Conservation (phyloP, 2,329 filamentous ascomycete genomes). For the Aureobasidium sp. region DNA sequence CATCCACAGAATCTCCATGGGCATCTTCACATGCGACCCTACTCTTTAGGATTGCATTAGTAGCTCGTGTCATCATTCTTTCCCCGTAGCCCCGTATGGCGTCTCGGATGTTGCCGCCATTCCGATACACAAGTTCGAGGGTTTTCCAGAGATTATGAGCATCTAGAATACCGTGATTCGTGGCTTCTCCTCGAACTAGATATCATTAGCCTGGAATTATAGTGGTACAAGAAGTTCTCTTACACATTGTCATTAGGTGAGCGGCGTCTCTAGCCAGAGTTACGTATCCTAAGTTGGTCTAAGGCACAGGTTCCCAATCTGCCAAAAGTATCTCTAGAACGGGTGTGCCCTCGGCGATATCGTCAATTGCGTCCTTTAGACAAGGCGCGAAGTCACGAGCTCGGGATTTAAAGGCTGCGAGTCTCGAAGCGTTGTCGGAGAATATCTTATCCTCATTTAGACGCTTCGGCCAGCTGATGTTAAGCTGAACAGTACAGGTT, state of each 20-base stretch:
- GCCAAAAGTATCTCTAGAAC: background rate
- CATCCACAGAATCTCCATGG: background rate
- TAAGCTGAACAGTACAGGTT: background rate
- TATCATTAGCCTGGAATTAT: background rate
- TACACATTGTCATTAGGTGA: constrained; percentile 2
- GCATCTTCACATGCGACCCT: background rate
- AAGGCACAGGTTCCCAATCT: background rate
- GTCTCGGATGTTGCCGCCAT: background rate
- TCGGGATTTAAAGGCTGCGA: background rate
- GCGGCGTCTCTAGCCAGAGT: background rate
- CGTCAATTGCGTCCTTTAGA: background rate
- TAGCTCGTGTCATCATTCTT: background rate
- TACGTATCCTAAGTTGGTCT: background rate
- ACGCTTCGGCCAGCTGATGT: constrained; percentile 1
- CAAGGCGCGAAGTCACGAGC: background rate
- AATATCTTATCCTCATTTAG: background rate
- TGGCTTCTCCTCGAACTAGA: background rate
- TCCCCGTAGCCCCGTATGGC: background rate
- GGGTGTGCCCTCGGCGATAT: background rate
- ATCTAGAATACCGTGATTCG: background rate
- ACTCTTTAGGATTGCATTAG: background rate
- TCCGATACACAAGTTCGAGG: background rate
- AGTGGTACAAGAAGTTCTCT: background rate
- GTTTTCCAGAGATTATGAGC: background rate
- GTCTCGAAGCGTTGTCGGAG: background rate